phyloP scores from a whole-genome alignment of 345 rosid genomes.

The Bruguiera sexangula region DNA sequence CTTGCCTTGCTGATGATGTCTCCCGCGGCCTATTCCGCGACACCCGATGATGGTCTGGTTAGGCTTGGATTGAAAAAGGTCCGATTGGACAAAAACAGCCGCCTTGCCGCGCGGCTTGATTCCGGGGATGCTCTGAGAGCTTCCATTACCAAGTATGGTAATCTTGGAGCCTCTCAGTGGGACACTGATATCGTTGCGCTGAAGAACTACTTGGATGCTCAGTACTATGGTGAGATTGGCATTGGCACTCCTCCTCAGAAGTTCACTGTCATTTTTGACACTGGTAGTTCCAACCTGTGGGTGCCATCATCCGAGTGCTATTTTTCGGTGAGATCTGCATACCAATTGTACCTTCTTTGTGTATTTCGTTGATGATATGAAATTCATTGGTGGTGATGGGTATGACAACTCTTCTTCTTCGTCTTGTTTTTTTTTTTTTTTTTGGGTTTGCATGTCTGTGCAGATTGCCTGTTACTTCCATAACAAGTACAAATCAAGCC shows the following conservation, averaged over 20 bases:
- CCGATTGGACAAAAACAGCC: constrained; percentile 14
- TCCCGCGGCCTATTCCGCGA: constrained; percentile 21
- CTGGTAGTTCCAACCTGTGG: constrained; percentile 42
- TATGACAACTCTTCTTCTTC: neutral
- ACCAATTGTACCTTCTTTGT: neutral
- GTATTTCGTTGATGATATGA: neutral
- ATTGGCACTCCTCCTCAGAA: constrained; percentile 38
- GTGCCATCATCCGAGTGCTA: constrained; percentile 37
- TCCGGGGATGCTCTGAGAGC: constrained; percentile 8
- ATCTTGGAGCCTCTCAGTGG: constrained; percentile 9
- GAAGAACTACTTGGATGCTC: constrained; percentile 35
- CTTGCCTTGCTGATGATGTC: constrained; percentile 43
- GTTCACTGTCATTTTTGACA: constrained; percentile 38
- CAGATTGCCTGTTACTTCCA: constrained; percentile 33
- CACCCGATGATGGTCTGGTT: constrained; percentile 15
- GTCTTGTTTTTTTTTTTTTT: neutral
- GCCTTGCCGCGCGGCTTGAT: constrained; percentile 21
- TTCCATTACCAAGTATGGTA: constrained; percentile 14
- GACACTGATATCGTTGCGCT: constrained; percentile 31
- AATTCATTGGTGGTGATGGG: neutral
- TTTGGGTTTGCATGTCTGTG: neutral
- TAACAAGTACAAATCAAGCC: constrained; percentile 32
- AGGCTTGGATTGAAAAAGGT: constrained; percentile 32
- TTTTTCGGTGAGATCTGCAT: constrained; percentile 15
- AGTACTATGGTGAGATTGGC: constrained; percentile 35